Base-by-base conservation (phyloP, 371 early-diverging fungal genomes). In the Dichotomocladium elegans region DNA sequence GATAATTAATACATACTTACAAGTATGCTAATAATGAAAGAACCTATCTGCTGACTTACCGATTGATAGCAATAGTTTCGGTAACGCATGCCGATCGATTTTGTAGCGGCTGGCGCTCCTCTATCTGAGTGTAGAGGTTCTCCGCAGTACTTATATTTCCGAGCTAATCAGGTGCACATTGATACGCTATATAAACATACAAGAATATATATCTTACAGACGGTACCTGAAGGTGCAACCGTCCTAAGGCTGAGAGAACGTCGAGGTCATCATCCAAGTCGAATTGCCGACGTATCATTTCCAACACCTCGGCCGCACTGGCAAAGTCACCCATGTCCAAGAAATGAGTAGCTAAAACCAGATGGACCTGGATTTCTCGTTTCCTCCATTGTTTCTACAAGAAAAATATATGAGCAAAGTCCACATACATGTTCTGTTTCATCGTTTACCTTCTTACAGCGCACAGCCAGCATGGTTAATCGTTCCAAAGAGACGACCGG, bases 161-260 rank as follows among this genome's bases (percentile, higher is more conserved):
- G 52, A 80, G 60, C 55, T 68, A 42, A 9, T n/a, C 21, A 27
- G 50, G 11, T 17, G 2, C 10, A 8, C 21, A 22, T 41, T 8
- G 48, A 19, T 27, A 41, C 25, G n/a, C 27, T 33, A 19, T 11
- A 0, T 35, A 0, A 14, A 35, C 22, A 44, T 29, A 37, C 4
- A 30, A 25, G 9, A 10, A 30, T 31, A 15, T 4, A 11, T 48
- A 10, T 41, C 41, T 41, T 6, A 30, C 3, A 22, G 2, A 22
- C 12, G 22, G 34, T 58, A 66, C 76, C 57, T 85, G 85, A n/a
- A 85, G 51, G 30, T 82, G 79, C 14, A 85, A 46, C 46, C 81
- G 61, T 2, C 80, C 83, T 9, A 82, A 53, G n/a, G 72, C 70
- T 1, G 81, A 79, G 14, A 78, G 47, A 12, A 81, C 53, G 51